Percentiles rank a stretch among this genome's conserved stretches.
Evolutionary conservation across 202 grass and related monocot genomes (phyloP).

Genomic region (Thinopyrum obtusiflorum): DNA sequence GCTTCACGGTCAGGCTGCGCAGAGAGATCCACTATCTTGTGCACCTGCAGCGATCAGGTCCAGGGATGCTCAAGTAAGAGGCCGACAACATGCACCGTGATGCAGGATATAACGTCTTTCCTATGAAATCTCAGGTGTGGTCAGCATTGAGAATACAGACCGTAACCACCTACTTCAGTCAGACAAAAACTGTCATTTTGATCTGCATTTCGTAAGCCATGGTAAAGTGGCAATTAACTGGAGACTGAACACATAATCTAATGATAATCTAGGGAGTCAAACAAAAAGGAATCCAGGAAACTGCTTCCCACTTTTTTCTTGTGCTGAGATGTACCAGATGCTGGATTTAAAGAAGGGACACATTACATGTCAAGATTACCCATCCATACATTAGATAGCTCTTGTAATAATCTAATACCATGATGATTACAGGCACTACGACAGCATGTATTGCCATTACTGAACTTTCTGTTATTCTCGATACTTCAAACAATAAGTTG

Average conservation of each 20-base stretch:
- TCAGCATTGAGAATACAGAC: not conserved
- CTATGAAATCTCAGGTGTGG: not conserved
- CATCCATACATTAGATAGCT: not conserved
- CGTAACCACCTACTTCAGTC: not conserved
- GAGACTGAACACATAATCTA: not conserved
- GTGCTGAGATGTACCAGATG: not conserved
- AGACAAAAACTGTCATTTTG: not conserved
- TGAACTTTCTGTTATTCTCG: not conserved
- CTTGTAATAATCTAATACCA: not conserved
- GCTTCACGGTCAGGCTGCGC: slow-evolving; percentile 61
- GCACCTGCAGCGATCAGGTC: slow-evolving; percentile 52
- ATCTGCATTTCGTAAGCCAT: not conserved
- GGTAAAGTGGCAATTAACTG: not conserved
- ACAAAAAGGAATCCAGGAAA: not conserved
- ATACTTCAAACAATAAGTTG: not conserved
- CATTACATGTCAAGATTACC: not conserved
- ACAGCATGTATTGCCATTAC: not conserved
- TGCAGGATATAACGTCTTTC: not conserved
- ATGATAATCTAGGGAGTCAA: not conserved
- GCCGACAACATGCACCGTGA: not conserved
- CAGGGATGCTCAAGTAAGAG: not conserved
- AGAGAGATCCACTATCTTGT: slow-evolving; percentile 83
- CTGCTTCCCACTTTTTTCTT: not conserved
- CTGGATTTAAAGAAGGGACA: slow-evolving; percentile 5
- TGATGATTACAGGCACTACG: not conserved